Conservation (phyloP, 371 early-diverging fungal species). For the Lichtheimia hyalospora region DNA sequence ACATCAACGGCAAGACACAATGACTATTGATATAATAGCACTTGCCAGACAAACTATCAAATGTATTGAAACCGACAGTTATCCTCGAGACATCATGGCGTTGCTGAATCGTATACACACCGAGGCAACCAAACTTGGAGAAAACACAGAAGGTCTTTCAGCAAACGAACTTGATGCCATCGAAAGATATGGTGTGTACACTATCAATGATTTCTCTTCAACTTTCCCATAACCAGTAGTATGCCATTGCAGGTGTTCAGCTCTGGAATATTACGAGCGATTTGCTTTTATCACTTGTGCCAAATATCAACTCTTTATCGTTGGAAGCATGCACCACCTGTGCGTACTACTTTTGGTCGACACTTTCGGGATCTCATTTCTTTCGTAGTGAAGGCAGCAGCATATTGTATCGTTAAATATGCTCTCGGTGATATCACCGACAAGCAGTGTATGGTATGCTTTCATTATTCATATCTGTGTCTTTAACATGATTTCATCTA, state of each 20-base stretch:
- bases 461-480: background rate
- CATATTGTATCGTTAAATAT: background rate
- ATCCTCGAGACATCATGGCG: no score
- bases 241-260: background rate
- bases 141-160: no score
- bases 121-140: no score
- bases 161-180: no score
- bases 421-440: background rate
- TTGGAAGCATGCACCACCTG: background rate
- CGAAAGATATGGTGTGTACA: no score
- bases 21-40: no score
- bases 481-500: background rate
- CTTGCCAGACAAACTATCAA: no score
- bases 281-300: background rate
- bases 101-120: no score
- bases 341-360: background rate
- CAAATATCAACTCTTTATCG: background rate
- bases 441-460: background rate
- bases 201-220: no score
- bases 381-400: background rate
- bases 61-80: no score
- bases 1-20: no score
- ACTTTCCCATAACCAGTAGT: no score
- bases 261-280: slow-evolving; percentile 3
- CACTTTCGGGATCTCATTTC: background rate